Evolutionary conservation across 495 filamentous ascomycete species (phyloP).

Genomic region (Podospora appendiculata): DNA sequence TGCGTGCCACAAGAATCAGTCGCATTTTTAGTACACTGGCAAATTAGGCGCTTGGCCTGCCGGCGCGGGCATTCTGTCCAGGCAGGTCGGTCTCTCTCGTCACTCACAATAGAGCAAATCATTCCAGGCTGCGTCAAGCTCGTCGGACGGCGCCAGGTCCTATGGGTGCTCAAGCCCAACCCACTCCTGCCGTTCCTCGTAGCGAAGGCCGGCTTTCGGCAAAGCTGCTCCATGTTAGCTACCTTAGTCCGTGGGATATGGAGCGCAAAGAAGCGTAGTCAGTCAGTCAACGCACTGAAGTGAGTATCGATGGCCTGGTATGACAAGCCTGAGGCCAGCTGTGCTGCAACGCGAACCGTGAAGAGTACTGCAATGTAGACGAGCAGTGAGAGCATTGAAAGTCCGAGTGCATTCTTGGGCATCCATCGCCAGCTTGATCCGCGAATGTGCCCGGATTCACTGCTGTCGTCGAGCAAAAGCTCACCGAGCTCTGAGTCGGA

Average conservation of each 20-base stretch:
- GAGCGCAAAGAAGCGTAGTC: neutral
- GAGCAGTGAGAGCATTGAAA: neutral
- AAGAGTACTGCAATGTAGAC: neutral
- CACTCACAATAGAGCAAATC: conserved; percentile 18
- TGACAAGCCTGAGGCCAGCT: neutral
- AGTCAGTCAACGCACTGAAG: neutral
- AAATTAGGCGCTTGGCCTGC: no score
- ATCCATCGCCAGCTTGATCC: neutral
- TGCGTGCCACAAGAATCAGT: neutral
- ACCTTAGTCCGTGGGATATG: neutral
- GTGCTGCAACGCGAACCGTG: neutral
- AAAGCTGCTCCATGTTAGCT: neutral
- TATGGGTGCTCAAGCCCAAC: conserved; percentile 7
- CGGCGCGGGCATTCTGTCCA: neutral
- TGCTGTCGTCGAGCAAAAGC: no score
- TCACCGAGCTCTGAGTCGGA: no score
- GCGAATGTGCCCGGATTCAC: neutral
- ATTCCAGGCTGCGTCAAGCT: conserved; percentile 20
- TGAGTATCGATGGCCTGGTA: neutral
- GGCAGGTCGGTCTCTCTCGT: neutral
- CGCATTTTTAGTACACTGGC: neutral
- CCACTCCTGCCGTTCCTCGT: conserved; percentile 18
- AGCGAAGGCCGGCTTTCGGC: neutral
- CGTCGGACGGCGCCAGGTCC: conserved; percentile 17
- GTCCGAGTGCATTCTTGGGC: neutral